phyloP scores from a whole-genome alignment of 2,329 filamentous ascomycete genomes.

The Chalaropsis ovoidea region DNA sequence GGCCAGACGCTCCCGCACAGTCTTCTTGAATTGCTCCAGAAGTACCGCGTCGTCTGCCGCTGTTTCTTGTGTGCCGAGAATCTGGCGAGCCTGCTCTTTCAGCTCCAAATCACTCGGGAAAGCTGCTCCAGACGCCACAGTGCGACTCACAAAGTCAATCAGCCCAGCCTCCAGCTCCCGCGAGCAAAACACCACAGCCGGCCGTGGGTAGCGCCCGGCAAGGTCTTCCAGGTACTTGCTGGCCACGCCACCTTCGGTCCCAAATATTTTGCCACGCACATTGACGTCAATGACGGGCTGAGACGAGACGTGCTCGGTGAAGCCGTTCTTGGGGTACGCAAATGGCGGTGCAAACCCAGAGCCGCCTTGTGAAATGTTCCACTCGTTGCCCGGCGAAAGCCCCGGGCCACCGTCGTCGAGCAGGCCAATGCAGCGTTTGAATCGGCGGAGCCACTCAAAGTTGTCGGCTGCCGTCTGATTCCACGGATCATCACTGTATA shows the following conservation, averaged over 20 bases:
- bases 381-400: conserved; percentile 32
- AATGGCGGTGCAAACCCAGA: conserved; percentile 49
- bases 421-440: conserved; percentile 50
- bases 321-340: conserved; percentile 35
- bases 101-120: conserved; percentile 43
- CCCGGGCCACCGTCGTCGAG: conserved; percentile 43
- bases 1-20: conserved; percentile 13
- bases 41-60: conserved; percentile 46
- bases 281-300: conserved; percentile 32
- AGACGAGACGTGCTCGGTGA: conserved; percentile 28
- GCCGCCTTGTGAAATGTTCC: conserved; percentile 43
- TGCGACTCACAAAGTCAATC: conserved; percentile 38
- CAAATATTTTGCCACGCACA: conserved; percentile 35
- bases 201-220: conserved; percentile 37
- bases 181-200: conserved; percentile 47
- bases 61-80: conserved; percentile 40
- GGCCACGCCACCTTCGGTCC: conserved; percentile 37
- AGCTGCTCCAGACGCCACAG: conserved; percentile 33
- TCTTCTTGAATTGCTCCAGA: conserved; percentile 44
- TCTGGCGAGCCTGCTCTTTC: conserved; percentile 39
- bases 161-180: conserved; percentile 49
- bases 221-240: conserved; percentile 42
- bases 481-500: conserved; percentile 49
- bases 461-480: conserved; percentile 56
- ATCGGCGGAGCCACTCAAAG: conserved; percentile 51